phyloP scores from a whole-genome alignment of 2,329 filamentous ascomycete genomes.

The Balansia obtecta region DNA sequence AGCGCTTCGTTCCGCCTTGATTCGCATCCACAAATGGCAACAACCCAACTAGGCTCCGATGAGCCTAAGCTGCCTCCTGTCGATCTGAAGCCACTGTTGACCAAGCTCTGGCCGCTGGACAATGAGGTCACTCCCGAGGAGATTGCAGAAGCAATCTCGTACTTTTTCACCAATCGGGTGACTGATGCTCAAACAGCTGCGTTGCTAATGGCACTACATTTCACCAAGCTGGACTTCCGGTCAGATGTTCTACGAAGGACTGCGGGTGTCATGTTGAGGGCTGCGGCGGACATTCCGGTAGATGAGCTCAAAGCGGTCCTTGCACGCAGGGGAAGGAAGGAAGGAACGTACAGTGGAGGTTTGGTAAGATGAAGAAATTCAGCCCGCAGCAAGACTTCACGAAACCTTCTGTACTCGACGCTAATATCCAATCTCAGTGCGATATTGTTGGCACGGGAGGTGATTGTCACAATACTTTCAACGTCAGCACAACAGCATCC shows the following conservation, averaged over 20 bases:
- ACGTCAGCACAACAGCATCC: constrained; percentile 89
- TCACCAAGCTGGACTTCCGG: constrained; percentile 72
- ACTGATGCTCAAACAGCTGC: constrained; percentile 82
- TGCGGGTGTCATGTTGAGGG: constrained; percentile 71
- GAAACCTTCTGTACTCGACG: constrained; percentile 5
- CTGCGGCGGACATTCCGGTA: constrained; percentile 60
- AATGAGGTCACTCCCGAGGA: constrained; percentile 56
- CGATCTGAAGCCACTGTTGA: constrained; percentile 60
- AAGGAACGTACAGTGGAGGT: constrained; percentile 70
- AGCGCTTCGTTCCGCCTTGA: background rate
- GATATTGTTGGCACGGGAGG: constrained; percentile 97
- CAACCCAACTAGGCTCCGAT: constrained; percentile 14
- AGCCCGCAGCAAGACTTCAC: background rate
- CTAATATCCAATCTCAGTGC: constrained; percentile 31
- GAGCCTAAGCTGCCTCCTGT: constrained; percentile 22
- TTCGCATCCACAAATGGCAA: constrained; percentile 19
- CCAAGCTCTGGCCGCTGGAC: constrained; percentile 54
- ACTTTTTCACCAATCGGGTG: constrained; percentile 83
- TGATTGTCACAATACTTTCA: constrained; percentile 95
- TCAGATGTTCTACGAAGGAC: constrained; percentile 80
- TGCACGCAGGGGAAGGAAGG: constrained; percentile 43
- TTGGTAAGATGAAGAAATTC: constrained; percentile 44
- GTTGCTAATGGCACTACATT: constrained; percentile 82
- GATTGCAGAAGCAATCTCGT: constrained; percentile 78
- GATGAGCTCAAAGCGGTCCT: constrained; percentile 49